Base-by-base conservation (phyloP, 192 early-diverging fungal genomes). In the Cetraspora pellucida region DNA sequence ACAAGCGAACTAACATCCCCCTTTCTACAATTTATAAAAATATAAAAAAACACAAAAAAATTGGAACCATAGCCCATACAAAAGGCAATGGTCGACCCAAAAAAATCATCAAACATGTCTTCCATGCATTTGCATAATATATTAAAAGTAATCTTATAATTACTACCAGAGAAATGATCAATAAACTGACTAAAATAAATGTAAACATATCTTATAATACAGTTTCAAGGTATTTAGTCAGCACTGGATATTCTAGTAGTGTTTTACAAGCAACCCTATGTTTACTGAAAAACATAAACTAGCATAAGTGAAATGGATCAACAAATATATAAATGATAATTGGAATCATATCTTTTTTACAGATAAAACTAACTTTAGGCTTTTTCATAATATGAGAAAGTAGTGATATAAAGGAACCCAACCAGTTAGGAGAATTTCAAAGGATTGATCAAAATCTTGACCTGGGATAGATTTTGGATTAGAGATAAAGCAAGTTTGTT, bases 21-120 rank as follows among this genome's bases (percentile, higher is more conserved):
- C 45, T 70, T 49, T 50, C 46, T 52, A 70, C 68, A 2, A 70
- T 70, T 70, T 70, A 47, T 70, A 3, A 70, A 3, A 70, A 70
- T 23, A 70, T 70, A 10, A 70, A 70, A 47, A 70, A 70, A 70
- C 47, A 49, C 23, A 70, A 47, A 25, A 70, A 70, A 46, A 64
- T 5, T 64, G 7, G 45, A 49, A 49, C 68, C 17, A 1, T 70
- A 47, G 68, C 46, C 25, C 45, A 70, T 27, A 16, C 46, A 25
- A 0, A 46, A 21, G 68, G 45, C 9, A 70, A 70, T 21, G 68
- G 47, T 49, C 68, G 8, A 10, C 68, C 68, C 1, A 46, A 27
- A 27, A 70, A 70, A 49, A 70, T 70, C 17, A 70, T 46, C n/a
- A 27, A 7, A 46, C 21, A 52, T 49, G 13, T 27, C 2, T 70